Percentiles rank a stretch among this genome's conserved stretches.
These are phyloP conservation scores for Rhynchospora tenuis DNA, from an alignment of 176 grass and related monocot genomes.

Conservation along the genomic window DNA sequence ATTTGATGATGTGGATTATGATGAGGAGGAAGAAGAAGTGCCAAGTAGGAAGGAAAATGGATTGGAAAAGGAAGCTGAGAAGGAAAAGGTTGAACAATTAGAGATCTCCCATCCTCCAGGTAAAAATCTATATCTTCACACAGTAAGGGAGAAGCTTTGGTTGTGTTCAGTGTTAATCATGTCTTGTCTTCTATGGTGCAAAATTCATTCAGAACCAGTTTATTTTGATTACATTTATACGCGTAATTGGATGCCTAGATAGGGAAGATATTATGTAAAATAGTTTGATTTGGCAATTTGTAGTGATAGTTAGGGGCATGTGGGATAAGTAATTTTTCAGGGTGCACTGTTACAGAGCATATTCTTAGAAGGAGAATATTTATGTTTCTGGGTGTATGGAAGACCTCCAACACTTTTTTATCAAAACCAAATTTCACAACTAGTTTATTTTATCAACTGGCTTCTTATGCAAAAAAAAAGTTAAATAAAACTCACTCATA, in stretches of 20 bases:
- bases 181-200: background rate
- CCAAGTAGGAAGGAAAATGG: slow-evolving; percentile 8
- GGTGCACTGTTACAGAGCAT: background rate
- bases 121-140: background rate
- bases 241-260: background rate
- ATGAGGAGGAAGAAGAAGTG: slow-evolving; percentile 31
- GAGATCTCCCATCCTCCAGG: background rate
- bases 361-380: background rate
- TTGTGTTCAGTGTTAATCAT: background rate
- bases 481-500: background rate
- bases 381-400: background rate
- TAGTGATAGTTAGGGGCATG: background rate
- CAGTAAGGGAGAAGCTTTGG: background rate
- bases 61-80: background rate
- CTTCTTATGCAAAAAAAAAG: background rate
- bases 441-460: background rate
- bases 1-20: slow-evolving; percentile 94
- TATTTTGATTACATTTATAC: background rate
- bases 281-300: background rate
- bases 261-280: background rate
- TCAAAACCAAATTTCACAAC: background rate
- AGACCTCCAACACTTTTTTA: background rate
- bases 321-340: background rate
- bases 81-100: background rate
- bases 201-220: background rate